phyloP scores from a whole-genome alignment of 2,329 filamentous ascomycete genomes.

The Aspergillus luchuensis region DNA sequence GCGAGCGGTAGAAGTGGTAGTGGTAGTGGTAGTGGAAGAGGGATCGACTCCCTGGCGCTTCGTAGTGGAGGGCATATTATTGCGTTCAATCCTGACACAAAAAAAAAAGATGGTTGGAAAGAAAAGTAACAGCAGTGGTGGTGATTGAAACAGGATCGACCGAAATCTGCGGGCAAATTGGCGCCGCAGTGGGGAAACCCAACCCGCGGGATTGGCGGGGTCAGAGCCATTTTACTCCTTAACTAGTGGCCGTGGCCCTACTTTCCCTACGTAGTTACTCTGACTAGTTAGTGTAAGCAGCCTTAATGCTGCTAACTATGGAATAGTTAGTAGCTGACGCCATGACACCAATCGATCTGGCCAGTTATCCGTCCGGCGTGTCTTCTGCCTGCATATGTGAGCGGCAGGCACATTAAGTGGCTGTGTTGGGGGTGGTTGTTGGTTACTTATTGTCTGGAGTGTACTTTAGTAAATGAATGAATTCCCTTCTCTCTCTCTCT shows the following conservation, averaged over 20 bases:
- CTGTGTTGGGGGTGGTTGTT: background rate
- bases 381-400: background rate
- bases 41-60: background rate
- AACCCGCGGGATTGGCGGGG: background rate
- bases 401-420: background rate
- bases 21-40: background rate
- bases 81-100: too few species aligned
- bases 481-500: background rate
- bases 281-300: too few species aligned
- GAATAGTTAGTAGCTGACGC: background rate
- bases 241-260: background rate
- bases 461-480: background rate
- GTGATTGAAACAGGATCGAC: background rate
- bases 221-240: too few species aligned
- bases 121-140: background rate
- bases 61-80: background rate
- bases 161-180: background rate
- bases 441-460: background rate
- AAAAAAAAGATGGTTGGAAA: background rate
- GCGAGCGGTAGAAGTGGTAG: background rate
- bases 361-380: conserved; percentile 1
- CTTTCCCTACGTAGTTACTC: too few species aligned
- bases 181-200: background rate
- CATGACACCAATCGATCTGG: background rate
- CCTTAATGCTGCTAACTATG: background rate